These are phyloP conservation scores for Astrocystis sublimbata DNA, from an alignment of 495 filamentous ascomycete species.

Conservation along the genomic window DNA sequence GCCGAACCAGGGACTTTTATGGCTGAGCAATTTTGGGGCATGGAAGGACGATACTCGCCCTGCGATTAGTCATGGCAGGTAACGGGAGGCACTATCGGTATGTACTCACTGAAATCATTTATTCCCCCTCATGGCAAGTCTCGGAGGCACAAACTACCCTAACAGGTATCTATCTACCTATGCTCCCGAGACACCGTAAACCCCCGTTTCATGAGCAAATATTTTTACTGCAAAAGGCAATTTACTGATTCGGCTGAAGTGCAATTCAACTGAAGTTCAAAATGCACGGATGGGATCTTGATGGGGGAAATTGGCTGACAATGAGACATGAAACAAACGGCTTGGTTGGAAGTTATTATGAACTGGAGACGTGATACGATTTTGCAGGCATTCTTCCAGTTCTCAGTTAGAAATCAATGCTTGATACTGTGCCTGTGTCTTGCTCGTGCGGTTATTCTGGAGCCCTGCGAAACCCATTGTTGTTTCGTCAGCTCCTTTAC, in stretches of 20 bases:
- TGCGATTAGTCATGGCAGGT: conserved; percentile 22
- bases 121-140: too few species aligned
- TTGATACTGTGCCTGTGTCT: conserved; percentile 14
- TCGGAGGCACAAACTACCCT: too few species aligned
- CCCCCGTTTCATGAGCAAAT: too few species aligned
- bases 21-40: conserved; percentile 75
- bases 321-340: conserved; percentile 9
- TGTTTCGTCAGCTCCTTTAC: too few species aligned
- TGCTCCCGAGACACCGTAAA: too few species aligned
- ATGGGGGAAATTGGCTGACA: conserved; percentile 25
- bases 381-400: conserved; percentile 23
- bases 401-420: conserved; percentile 19
- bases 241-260: too few species aligned
- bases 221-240: too few species aligned
- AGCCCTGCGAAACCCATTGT: too few species aligned
- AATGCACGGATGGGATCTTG: conserved; percentile 24
- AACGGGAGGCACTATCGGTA: too few species aligned
- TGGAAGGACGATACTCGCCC: conserved; percentile 41
- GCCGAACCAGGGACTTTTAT: conserved; percentile 62
- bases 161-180: too few species aligned
- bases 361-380: conserved; percentile 27
- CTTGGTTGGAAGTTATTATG: conserved; percentile 21
- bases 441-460: too few species aligned
- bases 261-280: conserved; percentile 9
- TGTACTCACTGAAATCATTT: too few species aligned